A percentile compares a stretch with the other conserved stretches of the same genome.
phyloP scores from a whole-genome alignment of 2,329 filamentous ascomycete genomes.

The Leptodontidium sp. region DNA sequence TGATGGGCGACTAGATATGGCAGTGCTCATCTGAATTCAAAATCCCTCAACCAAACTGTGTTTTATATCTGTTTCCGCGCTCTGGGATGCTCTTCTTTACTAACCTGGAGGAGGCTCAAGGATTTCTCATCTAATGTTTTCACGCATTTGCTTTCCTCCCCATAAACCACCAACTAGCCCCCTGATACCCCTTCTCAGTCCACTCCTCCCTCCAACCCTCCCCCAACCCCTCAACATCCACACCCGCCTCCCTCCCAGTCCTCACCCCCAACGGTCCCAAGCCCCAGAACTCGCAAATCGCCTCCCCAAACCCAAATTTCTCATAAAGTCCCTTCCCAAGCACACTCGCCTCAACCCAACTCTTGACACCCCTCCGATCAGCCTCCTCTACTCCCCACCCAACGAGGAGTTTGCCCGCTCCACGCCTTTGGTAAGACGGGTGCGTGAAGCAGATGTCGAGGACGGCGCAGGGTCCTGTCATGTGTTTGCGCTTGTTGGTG shows the following conservation, averaged over 20 bases:
- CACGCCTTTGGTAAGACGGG: slow-evolving; percentile 42
- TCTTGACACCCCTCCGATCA: slow-evolving; percentile 40
- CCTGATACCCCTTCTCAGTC: slow-evolving; percentile 29
- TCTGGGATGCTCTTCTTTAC: not conserved
- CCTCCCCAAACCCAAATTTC: slow-evolving; percentile 39
- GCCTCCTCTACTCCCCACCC: slow-evolving; percentile 43
- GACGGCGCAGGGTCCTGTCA: slow-evolving; percentile 30
- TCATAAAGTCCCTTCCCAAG: slow-evolving; percentile 37
- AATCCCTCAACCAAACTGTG: slow-evolving; percentile 28
- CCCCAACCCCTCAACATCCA: slow-evolving; percentile 30
- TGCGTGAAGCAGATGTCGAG: slow-evolving; percentile 42
- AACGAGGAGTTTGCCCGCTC: slow-evolving; percentile 40
- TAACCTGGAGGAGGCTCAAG: too few species aligned
- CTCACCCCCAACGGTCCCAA: slow-evolving; percentile 6
- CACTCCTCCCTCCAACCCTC: slow-evolving; percentile 39
- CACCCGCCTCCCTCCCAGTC: not conserved
- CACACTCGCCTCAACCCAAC: slow-evolving; percentile 41
- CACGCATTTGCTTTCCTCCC: slow-evolving; percentile 18
- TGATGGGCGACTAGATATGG: slow-evolving; percentile 32
- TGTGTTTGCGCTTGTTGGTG: slow-evolving; percentile 24
- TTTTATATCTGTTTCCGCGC: not conserved
- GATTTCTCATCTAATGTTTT: not conserved
- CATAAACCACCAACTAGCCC: slow-evolving; percentile 24
- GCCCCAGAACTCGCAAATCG: slow-evolving; percentile 23
- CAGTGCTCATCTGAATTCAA: slow-evolving; percentile 31